Percentiles rank a stretch among this genome's conserved stretches.
These are phyloP conservation scores for Meyerozyma smithsonii DNA, from an alignment of 1,139 yeast genomes.

Conservation along the genomic window DNA sequence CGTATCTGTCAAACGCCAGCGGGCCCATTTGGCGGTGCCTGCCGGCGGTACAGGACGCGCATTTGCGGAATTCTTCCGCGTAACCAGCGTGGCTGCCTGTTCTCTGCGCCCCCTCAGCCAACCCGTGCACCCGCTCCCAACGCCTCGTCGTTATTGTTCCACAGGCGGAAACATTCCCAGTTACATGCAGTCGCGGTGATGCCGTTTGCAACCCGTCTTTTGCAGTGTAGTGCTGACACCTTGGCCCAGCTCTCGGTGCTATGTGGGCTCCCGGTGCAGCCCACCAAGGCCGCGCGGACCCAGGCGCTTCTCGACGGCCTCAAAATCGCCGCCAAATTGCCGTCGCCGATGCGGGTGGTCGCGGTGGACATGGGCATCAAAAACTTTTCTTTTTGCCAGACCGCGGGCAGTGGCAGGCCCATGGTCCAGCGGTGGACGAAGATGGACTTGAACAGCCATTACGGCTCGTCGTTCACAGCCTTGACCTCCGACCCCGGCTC, in stretches of 20 bases:
- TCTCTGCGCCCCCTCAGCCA: background rate
- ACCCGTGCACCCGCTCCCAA: background rate
- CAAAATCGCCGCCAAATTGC: conserved; percentile 14
- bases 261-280: conserved; percentile 27
- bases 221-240: conserved; percentile 7
- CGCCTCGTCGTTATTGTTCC: too few species aligned
- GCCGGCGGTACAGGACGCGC: background rate
- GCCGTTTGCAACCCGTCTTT: conserved; percentile 3
- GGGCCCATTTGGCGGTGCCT: background rate
- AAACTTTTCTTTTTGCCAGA: conserved; percentile 36
- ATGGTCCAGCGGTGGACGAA: conserved; percentile 25
- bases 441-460: conserved; percentile 19
- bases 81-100: background rate
- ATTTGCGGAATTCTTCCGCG: too few species aligned
- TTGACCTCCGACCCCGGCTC: conserved; percentile 12
- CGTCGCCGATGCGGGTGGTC: conserved; percentile 16
- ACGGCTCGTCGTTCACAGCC: conserved; percentile 13
- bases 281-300: conserved; percentile 26
- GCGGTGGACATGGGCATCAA: conserved; percentile 40
- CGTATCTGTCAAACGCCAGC: too few species aligned
- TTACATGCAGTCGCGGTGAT: background rate
- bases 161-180: too few species aligned
- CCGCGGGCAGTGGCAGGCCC: conserved; percentile 13
- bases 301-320: conserved; percentile 19
- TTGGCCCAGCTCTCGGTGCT: conserved; percentile 29